phyloP scores from a whole-genome alignment of 1,284 basidiomycete genomes.

The Rhodotorula glutinis region DNA sequence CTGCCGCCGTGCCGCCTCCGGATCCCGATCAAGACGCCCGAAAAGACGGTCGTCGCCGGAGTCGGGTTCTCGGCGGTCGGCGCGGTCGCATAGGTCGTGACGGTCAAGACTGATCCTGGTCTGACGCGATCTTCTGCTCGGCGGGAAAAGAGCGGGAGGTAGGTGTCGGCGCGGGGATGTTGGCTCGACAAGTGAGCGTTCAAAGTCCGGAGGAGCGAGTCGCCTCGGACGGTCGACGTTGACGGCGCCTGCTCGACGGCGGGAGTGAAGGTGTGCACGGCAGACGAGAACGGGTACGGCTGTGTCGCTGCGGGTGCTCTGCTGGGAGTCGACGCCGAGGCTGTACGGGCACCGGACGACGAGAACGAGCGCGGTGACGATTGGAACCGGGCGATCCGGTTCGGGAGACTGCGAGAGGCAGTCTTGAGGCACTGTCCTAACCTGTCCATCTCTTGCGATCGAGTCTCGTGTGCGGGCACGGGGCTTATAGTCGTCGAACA shows the following conservation, averaged over 20 bases:
- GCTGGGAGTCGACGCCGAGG: background rate
- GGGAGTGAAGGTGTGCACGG: background rate
- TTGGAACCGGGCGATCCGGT: slow-evolving; percentile 3
- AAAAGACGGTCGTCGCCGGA: slow-evolving; percentile 70
- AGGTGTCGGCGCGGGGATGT: slow-evolving; percentile 17
- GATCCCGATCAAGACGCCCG: slow-evolving; percentile 77
- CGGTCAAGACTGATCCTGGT: slow-evolving; percentile 76
- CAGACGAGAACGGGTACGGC: slow-evolving; percentile 31
- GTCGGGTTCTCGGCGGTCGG: slow-evolving; percentile 48
- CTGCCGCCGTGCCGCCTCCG: slow-evolving; percentile 65
- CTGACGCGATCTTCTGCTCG: slow-evolving; percentile 63
- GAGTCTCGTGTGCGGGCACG: too few species aligned
- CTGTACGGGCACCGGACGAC: background rate
- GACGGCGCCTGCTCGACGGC: slow-evolving; percentile 2
- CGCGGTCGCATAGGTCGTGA: slow-evolving; percentile 53
- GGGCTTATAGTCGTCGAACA: too few species aligned
- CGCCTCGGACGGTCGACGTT: background rate
- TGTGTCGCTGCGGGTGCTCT: background rate
- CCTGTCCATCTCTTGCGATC: background rate
- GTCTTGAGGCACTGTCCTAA: background rate
- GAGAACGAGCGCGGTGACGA: slow-evolving; percentile 5
- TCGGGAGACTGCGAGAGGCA: background rate
- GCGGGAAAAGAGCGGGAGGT: slow-evolving; percentile 58
- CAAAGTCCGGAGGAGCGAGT: slow-evolving; percentile 36
- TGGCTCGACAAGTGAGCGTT: slow-evolving; percentile 36